These are phyloP conservation scores for Dendrobium nobile DNA, from an alignment of 106 monocot genomes.

Conservation along the genomic window DNA sequence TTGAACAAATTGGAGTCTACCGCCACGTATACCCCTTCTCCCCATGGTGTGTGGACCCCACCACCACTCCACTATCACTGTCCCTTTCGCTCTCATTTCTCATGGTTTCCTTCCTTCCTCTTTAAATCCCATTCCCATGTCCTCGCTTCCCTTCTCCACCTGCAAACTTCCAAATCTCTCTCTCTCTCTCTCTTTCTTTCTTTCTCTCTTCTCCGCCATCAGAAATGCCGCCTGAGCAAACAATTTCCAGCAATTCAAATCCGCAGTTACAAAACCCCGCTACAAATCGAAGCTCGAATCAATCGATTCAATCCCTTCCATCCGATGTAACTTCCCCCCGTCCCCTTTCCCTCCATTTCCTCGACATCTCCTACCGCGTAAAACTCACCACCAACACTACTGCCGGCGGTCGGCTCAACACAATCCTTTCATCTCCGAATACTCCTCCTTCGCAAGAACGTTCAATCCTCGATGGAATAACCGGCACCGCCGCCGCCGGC, in stretches of 20 bases:
- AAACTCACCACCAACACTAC: slow-evolving; percentile 11
- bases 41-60: too few relatives aligned
- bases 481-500: slow-evolving; percentile 48
- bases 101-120: too few relatives aligned
- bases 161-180: background rate
- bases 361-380: slow-evolving; percentile 40
- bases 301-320: background rate
- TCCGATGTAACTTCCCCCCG: background rate
- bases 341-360: slow-evolving; percentile 27
- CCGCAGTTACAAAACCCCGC: background rate
- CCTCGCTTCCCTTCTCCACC: background rate
- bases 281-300: background rate
- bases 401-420: background rate
- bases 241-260: background rate
- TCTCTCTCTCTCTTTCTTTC: background rate
- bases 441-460: slow-evolving; percentile 15
- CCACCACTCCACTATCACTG: too few relatives aligned
- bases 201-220: background rate
- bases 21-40: too few relatives aligned
- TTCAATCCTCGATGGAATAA: slow-evolving; percentile 47
- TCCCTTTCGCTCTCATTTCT: too few relatives aligned
- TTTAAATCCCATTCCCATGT: background rate
- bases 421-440: slow-evolving; percentile 2
- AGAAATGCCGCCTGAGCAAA: background rate
- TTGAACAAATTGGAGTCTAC: too few relatives aligned